phyloP scores from a whole-genome alignment of 192 early-diverging fungal species.

The Spizellomyces sp. region DNA sequence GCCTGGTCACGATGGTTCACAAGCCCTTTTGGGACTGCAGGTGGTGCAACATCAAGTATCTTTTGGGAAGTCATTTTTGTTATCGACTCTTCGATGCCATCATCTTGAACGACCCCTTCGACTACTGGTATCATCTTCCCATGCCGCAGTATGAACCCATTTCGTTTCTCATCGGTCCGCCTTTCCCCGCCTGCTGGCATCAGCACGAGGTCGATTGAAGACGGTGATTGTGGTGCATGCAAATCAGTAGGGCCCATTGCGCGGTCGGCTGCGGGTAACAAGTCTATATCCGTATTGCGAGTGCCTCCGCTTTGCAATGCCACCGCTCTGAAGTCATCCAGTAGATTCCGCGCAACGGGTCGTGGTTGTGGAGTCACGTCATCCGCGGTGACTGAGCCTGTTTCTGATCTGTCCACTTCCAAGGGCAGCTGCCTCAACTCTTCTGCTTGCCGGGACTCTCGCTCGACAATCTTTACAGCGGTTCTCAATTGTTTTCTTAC shows the following conservation, averaged over 20 bases:
- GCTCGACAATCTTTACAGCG: no score
- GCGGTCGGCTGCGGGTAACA: not conserved
- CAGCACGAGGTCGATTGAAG: no score
- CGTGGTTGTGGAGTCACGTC: no score
- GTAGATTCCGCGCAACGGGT: constrained; percentile 13
- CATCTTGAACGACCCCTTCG: no score
- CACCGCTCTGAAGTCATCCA: constrained; percentile 24
- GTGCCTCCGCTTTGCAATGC: not conserved
- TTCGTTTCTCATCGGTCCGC: not conserved
- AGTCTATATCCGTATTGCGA: not conserved
- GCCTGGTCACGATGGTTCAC: no score
- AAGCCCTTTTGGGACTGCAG: no score
- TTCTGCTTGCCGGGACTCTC: not conserved
- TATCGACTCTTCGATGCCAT: no score
- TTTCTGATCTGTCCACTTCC: not conserved
- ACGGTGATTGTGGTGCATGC: not conserved
- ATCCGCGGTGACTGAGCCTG: no score
- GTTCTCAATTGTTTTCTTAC: no score
- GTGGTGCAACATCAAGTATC: no score
- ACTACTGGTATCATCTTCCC: not conserved
- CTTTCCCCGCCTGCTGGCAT: not conserved
- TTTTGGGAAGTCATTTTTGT: no score
- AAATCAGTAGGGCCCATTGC: not conserved
- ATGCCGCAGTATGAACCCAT: not conserved
- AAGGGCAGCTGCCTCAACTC: not conserved